Conservation (phyloP, 257 asterid species). For the Gentiana straminea region DNA sequence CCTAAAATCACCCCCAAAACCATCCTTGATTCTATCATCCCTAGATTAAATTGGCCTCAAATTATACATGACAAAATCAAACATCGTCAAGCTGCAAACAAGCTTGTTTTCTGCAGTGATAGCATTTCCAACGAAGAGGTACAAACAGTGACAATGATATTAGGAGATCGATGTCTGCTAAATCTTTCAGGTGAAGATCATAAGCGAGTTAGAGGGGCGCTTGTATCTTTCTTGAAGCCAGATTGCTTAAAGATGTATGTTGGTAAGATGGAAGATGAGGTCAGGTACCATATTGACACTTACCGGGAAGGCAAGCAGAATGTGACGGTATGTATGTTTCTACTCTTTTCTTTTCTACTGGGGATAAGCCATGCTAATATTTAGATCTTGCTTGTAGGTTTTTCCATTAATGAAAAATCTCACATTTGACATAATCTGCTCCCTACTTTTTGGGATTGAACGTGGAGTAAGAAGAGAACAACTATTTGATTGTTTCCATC, state of each 20-base stretch:
- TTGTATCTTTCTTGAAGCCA: constrained; percentile 46
- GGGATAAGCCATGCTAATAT: too few relatives aligned
- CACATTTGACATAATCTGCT: constrained; percentile 68
- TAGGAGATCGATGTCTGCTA: constrained; percentile 46
- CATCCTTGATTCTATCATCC: too few relatives aligned
- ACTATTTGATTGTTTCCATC: constrained; percentile 25
- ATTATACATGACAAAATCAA: too few relatives aligned
- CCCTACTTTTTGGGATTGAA: constrained; percentile 52
- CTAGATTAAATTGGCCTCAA: too few relatives aligned
- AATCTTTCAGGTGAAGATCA: constrained; percentile 64
- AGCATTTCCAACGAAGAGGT: constrained; percentile 35
- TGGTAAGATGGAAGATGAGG: constrained; percentile 49
- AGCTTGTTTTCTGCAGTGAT: constrained; percentile 41
- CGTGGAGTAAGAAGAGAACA: constrained; percentile 38
- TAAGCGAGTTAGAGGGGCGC: constrained; percentile 45
- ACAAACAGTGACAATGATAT: constrained; percentile 40
- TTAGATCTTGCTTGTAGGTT: constrained; percentile 25
- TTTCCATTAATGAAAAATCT: constrained; percentile 61
- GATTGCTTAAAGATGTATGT: constrained; percentile 54
- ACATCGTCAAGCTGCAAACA: constrained; percentile 72
- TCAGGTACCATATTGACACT: constrained; percentile 34
- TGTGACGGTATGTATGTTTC: constrained; percentile 26
- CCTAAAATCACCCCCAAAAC: too few relatives aligned
- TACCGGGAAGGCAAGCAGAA: constrained; percentile 50
- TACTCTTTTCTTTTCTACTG: too few relatives aligned